Base-by-base conservation (phyloP, 2,329 filamentous ascomycete species). In the Chaetomium globosum region DNA sequence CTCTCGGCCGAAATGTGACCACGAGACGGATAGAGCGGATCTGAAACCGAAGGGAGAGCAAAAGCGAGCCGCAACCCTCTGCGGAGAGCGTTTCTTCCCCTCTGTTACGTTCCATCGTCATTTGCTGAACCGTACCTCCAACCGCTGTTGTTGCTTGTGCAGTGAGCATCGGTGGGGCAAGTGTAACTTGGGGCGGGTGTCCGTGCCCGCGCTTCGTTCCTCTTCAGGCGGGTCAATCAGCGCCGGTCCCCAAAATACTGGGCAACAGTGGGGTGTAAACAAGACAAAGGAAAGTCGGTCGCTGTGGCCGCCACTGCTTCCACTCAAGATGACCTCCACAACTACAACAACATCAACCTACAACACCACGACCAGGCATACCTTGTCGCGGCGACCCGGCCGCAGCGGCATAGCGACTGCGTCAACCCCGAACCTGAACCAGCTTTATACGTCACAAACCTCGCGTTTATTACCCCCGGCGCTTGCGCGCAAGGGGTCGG, bases 401-500 rank as follows among this genome's bases (percentile, higher is more conserved):
- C 74, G 77, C 62, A 76, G 71, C 65, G 73, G 74, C 66, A 77
- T 81, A 66, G 76, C 79, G 65, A 82, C 85, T 28, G 79, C 80
- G 43, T 88, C 86, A 26, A 64, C 67, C 1, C 69, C 64, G 28
- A 64, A 67, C 7, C 48, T 67, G 10, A 61, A 64, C 58, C 65
- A 67, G 39, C 58, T 64, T 5, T 67, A 67, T 46, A 55, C 58
- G 10, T 59, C 65, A 16, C 63, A 67, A 5, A 61, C 68, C 10
- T 81, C 82, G 59, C 80, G 80, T 68, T 78, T 82, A 49, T 75
- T 75, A 56, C 78, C 79, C 33, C 78, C 74, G 54, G 80, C 82
- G 65, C 85, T 89, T 70, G 82, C 85, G 73, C 87, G 90, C 74
- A 93, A 93, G 80, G 82, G 84, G 66, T 92, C 89, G 58, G 80